Evolutionary conservation across 148 eudicot species (phyloP).

Genomic region (Drosera capensis): DNA sequence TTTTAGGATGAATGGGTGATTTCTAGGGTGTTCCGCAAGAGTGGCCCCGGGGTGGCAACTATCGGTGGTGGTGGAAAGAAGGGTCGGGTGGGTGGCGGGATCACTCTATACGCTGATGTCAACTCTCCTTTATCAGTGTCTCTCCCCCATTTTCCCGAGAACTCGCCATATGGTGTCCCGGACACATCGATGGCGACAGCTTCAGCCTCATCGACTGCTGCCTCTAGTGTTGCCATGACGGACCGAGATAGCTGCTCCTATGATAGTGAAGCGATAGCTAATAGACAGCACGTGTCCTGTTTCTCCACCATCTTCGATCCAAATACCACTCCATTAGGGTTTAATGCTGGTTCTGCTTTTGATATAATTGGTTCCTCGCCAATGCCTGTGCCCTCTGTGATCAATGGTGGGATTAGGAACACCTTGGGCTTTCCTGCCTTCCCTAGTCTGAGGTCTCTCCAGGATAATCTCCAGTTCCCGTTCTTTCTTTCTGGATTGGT

Average conservation of each 20-base stretch:
- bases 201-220: conserved; percentile 24
- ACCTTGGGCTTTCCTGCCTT: conserved; percentile 19
- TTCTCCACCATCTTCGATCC: conserved; percentile 39
- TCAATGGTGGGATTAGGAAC: background rate
- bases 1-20: conserved; percentile 70
- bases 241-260: conserved; percentile 20
- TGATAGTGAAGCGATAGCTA: conserved; percentile 18
- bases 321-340: conserved; percentile 6
- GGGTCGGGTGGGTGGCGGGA: conserved; percentile 1
- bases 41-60: conserved; percentile 8
- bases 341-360: conserved; percentile 4
- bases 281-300: conserved; percentile 87
- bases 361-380: background rate
- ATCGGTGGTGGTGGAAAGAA: conserved; percentile 11
- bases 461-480: conserved; percentile 42
- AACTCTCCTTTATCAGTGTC: conserved; percentile 34
- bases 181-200: conserved; percentile 11
- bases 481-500: conserved; percentile 8
- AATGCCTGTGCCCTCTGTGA: background rate
- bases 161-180: conserved; percentile 25
- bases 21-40: conserved; percentile 60
- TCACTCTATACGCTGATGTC: conserved; percentile 25
- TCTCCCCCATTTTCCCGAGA: conserved; percentile 53
- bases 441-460: conserved; percentile 67
- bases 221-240: conserved; percentile 6